phyloP scores from a whole-genome alignment of 2,329 filamentous ascomycete species.

The Trichoderma afroharzianum region DNA sequence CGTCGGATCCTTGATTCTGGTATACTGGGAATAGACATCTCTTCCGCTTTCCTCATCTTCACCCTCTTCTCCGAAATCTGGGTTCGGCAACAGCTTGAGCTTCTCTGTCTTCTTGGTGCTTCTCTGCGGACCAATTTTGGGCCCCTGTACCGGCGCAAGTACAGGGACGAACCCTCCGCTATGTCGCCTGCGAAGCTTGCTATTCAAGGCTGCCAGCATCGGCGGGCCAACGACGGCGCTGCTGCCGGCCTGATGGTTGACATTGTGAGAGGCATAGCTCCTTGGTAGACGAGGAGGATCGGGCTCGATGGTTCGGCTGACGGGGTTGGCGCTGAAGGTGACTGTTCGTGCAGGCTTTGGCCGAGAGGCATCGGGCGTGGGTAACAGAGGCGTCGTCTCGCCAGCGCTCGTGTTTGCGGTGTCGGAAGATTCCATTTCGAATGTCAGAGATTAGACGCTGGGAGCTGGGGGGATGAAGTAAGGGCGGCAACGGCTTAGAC shows the following conservation, averaged over 20 bases:
- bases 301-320: conserved; percentile 58
- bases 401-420: neutral
- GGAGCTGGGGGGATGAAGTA: neutral
- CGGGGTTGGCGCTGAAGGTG: conserved; percentile 71
- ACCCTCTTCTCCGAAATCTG: conserved; percentile 73
- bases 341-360: conserved; percentile 53
- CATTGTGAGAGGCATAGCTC: conserved; percentile 27
- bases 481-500: neutral
- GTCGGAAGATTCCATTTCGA: conserved; percentile 9
- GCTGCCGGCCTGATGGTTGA: conserved; percentile 28
- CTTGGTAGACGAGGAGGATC: conserved; percentile 30
- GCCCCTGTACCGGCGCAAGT: conserved; percentile 31
- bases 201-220: conserved; percentile 78
- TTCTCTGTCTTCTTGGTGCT: conserved; percentile 96
- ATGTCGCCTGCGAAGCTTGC: conserved; percentile 79
- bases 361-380: conserved; percentile 1
- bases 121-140: conserved; percentile 89
- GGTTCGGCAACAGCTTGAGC: conserved; percentile 91
- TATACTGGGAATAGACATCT: conserved; percentile 97
- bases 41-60: conserved; percentile 85
- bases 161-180: conserved; percentile 61
- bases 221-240: conserved; percentile 41
- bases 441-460: neutral
- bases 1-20: conserved; percentile 93
- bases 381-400: conserved; percentile 16